Base-by-base conservation (phyloP, 371 early-diverging fungal genomes). In the Mucor saturninus region DNA sequence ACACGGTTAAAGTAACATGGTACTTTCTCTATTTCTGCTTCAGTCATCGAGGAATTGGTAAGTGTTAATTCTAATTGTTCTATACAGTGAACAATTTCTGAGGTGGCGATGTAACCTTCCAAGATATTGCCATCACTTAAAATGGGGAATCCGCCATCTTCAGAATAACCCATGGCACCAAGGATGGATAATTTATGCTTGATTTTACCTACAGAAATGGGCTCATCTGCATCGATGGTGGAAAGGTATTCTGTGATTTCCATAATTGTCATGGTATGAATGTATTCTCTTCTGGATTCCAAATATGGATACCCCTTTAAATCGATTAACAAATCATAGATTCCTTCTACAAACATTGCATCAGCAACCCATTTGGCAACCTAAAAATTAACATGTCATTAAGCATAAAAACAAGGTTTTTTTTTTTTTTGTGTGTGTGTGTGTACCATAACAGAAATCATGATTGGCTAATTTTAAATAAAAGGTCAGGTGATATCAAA, bases 291-390 rank as follows among this genome's bases (percentile, higher is more conserved):
- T 68, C 90, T 89, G 38, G 89, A 85, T 68, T 95, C 94, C 60
- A 98, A 74, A 71, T 88, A 96, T 2, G 98, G 98, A 67, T 93
- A 91, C 21, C 88, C 88, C 10, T 86, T 87, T 15, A 91, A 73
- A 5, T 89, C 83, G 58, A 98, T 94, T 39, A 92, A 73, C 10
- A 86, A 74, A 55, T 95, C 94, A 73, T 93, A 93, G n/a, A 96
- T 89, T 6, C 94, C 94, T 64, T 88, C 90, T 6, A 83, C 84
- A 64, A 89, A 85, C 62, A 80, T 77, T 4, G 89, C 87, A 64
- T 96, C 96, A 10, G 91, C 93, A 3, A 91, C 86, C 95, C 94
- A 96, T 66, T 96, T 97, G 2, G 79, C 74, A 38, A 78, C 65
- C 73, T 72, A 50, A 40, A 54, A 49, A 50, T 3, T 10, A 50